phyloP scores from a whole-genome alignment of 2,329 filamentous ascomycete genomes.

The Aotearoamyces nothofagi region DNA sequence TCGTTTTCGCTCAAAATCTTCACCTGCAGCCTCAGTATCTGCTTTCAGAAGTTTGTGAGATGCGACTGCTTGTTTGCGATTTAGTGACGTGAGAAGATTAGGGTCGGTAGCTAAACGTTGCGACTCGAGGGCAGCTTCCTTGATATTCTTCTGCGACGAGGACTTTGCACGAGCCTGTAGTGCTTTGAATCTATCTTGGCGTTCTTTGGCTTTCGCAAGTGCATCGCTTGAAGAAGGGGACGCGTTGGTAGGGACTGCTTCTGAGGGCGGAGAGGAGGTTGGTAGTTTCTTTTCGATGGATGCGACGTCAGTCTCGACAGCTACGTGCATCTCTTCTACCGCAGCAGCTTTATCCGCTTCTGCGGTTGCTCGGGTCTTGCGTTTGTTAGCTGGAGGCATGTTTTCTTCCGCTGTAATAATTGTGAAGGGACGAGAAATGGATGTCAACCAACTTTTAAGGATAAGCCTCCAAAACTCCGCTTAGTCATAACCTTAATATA shows the following conservation, averaged over 20 bases:
- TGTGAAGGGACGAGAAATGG: too few relatives aligned
- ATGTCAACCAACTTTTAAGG: too few relatives aligned
- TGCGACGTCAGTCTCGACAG: slow-evolving; percentile 2
- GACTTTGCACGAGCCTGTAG: slow-evolving; percentile 68
- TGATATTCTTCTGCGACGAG: slow-evolving; percentile 59
- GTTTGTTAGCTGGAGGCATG: slow-evolving; percentile 29
- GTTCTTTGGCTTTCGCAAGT: slow-evolving; percentile 41
- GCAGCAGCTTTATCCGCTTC: slow-evolving; percentile 2
- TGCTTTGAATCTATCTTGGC: slow-evolving; percentile 72
- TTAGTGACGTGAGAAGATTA: slow-evolving; percentile 59
- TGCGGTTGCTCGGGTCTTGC: slow-evolving; percentile 23
- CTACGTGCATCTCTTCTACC: background rate
- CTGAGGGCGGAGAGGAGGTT: slow-evolving; percentile 1
- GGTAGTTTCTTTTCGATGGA: slow-evolving; percentile 4
- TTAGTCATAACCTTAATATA: slow-evolving; percentile 2
- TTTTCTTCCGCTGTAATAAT: slow-evolving; percentile 2
- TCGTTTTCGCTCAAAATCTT: slow-evolving; percentile 93
- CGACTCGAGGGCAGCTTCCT: slow-evolving; percentile 72
- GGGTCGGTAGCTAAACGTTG: slow-evolving; percentile 68
- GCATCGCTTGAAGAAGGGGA: slow-evolving; percentile 15
- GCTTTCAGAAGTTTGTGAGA: slow-evolving; percentile 88
- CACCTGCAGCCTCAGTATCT: slow-evolving; percentile 69
- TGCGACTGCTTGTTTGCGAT: slow-evolving; percentile 74
- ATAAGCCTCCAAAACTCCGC: too few relatives aligned
- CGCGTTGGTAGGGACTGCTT: slow-evolving; percentile 4